Evolutionary conservation across 2,329 filamentous ascomycete genomes (phyloP).

Genomic region (Ophiostoma himal-ulmi): DNA sequence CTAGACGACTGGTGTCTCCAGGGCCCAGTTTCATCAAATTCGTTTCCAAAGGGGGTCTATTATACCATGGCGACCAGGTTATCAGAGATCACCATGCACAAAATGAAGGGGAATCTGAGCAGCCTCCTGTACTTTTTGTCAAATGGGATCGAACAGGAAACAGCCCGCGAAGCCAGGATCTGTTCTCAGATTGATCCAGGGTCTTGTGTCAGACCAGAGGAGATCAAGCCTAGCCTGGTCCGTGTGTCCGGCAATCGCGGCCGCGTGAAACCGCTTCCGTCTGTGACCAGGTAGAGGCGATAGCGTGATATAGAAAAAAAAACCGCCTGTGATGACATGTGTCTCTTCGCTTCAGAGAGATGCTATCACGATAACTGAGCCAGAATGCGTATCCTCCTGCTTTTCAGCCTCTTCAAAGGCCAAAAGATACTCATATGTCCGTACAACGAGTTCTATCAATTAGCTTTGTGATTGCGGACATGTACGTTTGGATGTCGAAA

Average conservation of each 20-base stretch:
- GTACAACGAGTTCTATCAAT: slow-evolving; percentile 54
- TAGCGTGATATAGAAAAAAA: background rate
- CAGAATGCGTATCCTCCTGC: slow-evolving; percentile 41
- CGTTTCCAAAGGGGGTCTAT: background rate
- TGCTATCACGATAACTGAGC: background rate
- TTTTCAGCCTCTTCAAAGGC: slow-evolving; percentile 59
- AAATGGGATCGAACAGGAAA: background rate
- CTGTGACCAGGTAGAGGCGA: background rate
- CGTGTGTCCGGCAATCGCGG: background rate
- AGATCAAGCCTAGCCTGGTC: background rate
- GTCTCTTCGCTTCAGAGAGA: background rate
- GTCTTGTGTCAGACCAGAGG: background rate
- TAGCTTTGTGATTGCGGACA: background rate
- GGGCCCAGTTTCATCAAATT: background rate
- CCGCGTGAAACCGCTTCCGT: background rate
- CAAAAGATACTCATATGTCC: slow-evolving; percentile 57
- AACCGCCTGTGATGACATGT: background rate
- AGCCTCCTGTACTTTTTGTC: background rate
- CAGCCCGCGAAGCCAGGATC: background rate
- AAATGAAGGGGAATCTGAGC: background rate
- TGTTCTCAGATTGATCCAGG: background rate
- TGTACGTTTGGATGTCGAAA: slow-evolving; percentile 9
- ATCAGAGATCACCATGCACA: background rate
- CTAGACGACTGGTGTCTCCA: background rate
- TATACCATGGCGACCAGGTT: background rate